Evolutionary conservation across 805 yeast species (phyloP), one percentile per base, ranked within the genome.

Genomic region (Candida maris): DNA sequence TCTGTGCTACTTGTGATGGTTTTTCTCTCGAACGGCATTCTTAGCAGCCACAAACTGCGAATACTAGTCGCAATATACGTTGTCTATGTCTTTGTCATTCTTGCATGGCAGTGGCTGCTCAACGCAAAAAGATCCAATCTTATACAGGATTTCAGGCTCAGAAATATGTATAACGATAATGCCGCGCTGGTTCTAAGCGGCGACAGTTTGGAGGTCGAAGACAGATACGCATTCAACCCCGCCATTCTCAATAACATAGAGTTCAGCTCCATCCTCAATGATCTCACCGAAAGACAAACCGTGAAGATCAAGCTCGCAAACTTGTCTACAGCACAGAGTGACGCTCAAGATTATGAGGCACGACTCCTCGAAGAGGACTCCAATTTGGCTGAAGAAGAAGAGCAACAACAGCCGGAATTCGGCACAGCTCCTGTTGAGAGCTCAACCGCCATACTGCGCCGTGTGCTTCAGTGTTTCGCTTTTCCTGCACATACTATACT

Each of bases 11-110:
- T 81, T 12, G 57, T 84, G 0, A 47, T 80, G 10, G 41, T 59
- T 4, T 68, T 78, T 32, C 56, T 84, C 3, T 37, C 64, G 2
- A 77, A 73, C 52, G 81, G 82, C 0, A 58, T 60, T 7, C 57
- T 93, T 7, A 65, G 71, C 27, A 51, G 70, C 10, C 48, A 65
- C 57, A 81, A 78, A 46, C 79, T 93, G 44, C 25, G 70, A 1
- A 44, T 70, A 6, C 69, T 89, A 68, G 63, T 83, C 1, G 38
- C 54, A 0, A 56, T 79, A 2, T 91, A 91, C 54, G 37, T 73
- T 0, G 36, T 59, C 0, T 89, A 88, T 52, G 91, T 85, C 1
- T 34, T 67, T 46, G 52, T 80, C 57, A 63, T 68, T 16, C 52
- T 71, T 3, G 23, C 55, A 14, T 62, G 76, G 68, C 73, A 73